Percentiles rank a stretch among this genome's conserved stretches.
These are phyloP conservation scores for Phlebiopsis gigantea DNA, from an alignment of 768 basidiomycete genomes.

Conservation along the genomic window DNA sequence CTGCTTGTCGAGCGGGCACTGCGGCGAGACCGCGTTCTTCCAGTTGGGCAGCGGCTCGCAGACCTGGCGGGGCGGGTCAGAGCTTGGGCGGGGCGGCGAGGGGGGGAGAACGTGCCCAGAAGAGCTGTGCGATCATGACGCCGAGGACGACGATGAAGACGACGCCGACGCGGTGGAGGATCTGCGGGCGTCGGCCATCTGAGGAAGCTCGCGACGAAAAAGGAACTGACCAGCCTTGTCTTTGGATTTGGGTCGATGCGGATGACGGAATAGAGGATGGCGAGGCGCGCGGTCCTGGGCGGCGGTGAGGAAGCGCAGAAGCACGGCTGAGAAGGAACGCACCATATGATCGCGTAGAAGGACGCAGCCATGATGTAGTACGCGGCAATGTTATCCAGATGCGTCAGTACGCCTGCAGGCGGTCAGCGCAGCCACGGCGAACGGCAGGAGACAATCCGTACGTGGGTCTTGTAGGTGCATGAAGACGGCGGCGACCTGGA, in stretches of 20 bases:
- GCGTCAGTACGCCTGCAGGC: constrained; percentile 10
- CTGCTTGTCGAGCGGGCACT: constrained; percentile 39
- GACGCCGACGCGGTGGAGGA: constrained; percentile 25
- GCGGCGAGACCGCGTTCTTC: constrained; percentile 31
- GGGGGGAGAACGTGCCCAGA: constrained; percentile 6
- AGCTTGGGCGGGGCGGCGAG: background rate
- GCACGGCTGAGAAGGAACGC: background rate
- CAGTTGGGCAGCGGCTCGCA: constrained; percentile 35
- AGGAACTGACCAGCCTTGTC: constrained; percentile 5
- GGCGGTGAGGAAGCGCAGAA: background rate
- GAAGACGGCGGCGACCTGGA: constrained; percentile 22
- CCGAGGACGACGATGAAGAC: constrained; percentile 41
- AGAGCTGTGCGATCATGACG: constrained; percentile 12
- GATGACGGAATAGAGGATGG: constrained; percentile 50
- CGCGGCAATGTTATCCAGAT: constrained; percentile 18
- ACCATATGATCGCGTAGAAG: constrained; percentile 25
- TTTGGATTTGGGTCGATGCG: constrained; percentile 40
- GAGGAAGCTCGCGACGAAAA: background rate
- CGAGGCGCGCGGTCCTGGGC: constrained; percentile 32
- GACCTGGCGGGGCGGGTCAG: too few species aligned
- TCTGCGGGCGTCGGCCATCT: constrained; percentile 15
- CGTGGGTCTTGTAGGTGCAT: constrained; percentile 21
- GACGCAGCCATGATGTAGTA: constrained; percentile 25
- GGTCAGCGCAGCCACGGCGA: too few species aligned
- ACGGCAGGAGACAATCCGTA: background rate